These are phyloP conservation scores for Anisogramma anomala DNA, from an alignment of 2,329 filamentous ascomycete species.

Conservation along the genomic window DNA sequence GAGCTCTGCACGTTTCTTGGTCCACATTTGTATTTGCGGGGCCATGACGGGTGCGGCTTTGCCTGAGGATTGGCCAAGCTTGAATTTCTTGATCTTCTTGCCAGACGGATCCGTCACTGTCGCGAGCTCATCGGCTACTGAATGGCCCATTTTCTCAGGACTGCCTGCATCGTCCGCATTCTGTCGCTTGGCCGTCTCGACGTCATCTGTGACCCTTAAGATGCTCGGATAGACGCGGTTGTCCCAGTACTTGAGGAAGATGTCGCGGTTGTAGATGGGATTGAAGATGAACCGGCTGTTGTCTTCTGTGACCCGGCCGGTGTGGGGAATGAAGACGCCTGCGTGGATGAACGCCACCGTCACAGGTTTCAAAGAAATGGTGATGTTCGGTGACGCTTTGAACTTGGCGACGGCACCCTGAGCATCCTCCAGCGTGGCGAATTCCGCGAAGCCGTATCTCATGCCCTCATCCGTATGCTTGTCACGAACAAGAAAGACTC, in stretches of 20 bases:
- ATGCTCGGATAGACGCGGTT: constrained; percentile 60
- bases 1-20: constrained; percentile 56
- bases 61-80: constrained; percentile 30
- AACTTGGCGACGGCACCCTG: constrained; percentile 62
- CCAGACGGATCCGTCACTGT: constrained; percentile 19
- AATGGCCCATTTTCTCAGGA: constrained; percentile 1
- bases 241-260: constrained; percentile 68
- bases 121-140: constrained; percentile 21
- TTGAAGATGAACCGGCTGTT: constrained; percentile 56
- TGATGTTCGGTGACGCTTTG: constrained; percentile 61
- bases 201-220: constrained; percentile 43
- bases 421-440: constrained; percentile 64
- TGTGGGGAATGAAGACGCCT: constrained; percentile 71
- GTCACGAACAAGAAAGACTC: constrained; percentile 68
- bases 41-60: constrained; percentile 44
- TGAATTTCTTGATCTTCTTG: constrained; percentile 47
- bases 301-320: constrained; percentile 42
- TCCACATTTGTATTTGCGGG: constrained; percentile 62
- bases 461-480: constrained; percentile 59
- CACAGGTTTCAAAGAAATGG: constrained; percentile 62
- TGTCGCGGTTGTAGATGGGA: constrained; percentile 54
- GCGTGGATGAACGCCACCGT: constrained; percentile 66
- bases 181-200: constrained; percentile 24
- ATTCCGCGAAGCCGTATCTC: constrained; percentile 77
- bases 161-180: constrained; percentile 5